phyloP scores from a whole-genome alignment of 352 stramenopile species.

The Phytophthora ohioensis region DNA sequence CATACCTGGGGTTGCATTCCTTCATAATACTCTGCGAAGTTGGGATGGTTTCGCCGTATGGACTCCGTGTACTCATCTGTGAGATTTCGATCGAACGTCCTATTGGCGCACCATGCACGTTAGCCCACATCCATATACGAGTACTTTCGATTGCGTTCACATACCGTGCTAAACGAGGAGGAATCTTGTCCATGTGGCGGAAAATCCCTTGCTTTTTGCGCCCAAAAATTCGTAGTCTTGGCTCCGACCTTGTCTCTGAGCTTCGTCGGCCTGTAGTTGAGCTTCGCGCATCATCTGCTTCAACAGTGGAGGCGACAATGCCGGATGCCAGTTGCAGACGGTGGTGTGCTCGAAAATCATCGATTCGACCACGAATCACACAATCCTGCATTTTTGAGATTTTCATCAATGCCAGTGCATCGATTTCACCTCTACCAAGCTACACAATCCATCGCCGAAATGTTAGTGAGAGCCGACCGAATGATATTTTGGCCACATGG shows the following conservation, averaged over 20 bases:
- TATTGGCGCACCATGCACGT: slow-evolving; percentile 25
- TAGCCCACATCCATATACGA: background rate
- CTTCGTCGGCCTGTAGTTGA: slow-evolving; percentile 44
- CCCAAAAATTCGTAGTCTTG: slow-evolving; percentile 62
- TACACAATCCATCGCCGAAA: slow-evolving; percentile 18
- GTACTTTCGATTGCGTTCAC: slow-evolving; percentile 5
- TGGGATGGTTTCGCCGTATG: slow-evolving; percentile 67
- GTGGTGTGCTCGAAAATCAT: slow-evolving; percentile 88
- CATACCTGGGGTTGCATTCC: slow-evolving; percentile 44
- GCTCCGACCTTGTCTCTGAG: slow-evolving; percentile 54
- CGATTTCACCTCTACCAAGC: slow-evolving; percentile 64
- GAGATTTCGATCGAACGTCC: slow-evolving; percentile 76
- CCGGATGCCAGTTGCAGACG: slow-evolving; percentile 81
- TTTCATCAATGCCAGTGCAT: slow-evolving; percentile 59
- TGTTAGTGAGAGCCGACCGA: no score
- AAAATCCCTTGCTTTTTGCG: slow-evolving; percentile 76
- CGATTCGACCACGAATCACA: slow-evolving; percentile 72
- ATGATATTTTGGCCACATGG: no score
- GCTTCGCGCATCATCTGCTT: slow-evolving; percentile 51
- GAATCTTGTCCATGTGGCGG: slow-evolving; percentile 63
- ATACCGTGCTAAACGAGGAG: slow-evolving; percentile 59
- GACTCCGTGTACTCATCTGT: slow-evolving; percentile 66
- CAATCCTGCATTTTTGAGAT: slow-evolving; percentile 70
- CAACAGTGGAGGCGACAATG: slow-evolving; percentile 77
- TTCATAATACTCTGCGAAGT: slow-evolving; percentile 70